A percentile compares a stretch with the other conserved stretches of the same genome.
phyloP scores from a whole-genome alignment of 306 rosid genomes.

The Gynostemma pentaphyllum region DNA sequence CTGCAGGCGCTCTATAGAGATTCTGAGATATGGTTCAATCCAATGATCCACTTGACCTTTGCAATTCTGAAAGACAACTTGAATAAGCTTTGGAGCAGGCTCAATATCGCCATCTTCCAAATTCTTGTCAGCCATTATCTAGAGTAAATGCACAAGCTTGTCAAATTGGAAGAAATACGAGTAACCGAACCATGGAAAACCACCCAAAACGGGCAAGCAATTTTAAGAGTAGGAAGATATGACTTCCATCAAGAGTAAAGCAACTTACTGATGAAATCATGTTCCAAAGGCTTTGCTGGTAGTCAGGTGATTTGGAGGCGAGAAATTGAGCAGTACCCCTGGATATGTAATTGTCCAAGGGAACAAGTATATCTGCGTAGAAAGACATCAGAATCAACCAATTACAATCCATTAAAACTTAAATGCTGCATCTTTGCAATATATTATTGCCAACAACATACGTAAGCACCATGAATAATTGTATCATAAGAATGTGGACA shows the following conservation, averaged over 20 bases:
- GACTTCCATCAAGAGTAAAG: constrained; percentile 7
- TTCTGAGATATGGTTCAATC: constrained; percentile 86
- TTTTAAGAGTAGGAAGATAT: background rate
- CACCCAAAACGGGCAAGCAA: background rate
- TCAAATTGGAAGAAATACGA: background rate
- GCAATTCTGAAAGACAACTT: constrained; percentile 89
- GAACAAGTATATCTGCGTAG: constrained; percentile 75
- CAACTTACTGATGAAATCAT: constrained; percentile 80
- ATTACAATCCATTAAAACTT: background rate
- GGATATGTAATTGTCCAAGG: constrained; percentile 87
- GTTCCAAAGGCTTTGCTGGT: constrained; percentile 88
- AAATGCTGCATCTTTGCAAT: background rate
- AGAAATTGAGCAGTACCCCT: constrained; percentile 87
- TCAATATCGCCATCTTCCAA: constrained; percentile 88
- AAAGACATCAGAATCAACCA: background rate
- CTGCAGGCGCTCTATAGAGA: constrained; percentile 61
- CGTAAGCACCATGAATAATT: background rate
- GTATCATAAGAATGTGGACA: background rate
- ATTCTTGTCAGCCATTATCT: constrained; percentile 72
- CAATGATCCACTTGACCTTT: constrained; percentile 91
- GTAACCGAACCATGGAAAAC: too few species aligned
- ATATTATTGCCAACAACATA: background rate
- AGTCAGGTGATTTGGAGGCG: constrained; percentile 68
- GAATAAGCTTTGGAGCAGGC: constrained; percentile 94
- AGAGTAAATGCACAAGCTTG: constrained; percentile 6